Evolutionary conservation across 2,329 filamentous ascomycete species (phyloP).

Genomic region (Diaporthe citri): DNA sequence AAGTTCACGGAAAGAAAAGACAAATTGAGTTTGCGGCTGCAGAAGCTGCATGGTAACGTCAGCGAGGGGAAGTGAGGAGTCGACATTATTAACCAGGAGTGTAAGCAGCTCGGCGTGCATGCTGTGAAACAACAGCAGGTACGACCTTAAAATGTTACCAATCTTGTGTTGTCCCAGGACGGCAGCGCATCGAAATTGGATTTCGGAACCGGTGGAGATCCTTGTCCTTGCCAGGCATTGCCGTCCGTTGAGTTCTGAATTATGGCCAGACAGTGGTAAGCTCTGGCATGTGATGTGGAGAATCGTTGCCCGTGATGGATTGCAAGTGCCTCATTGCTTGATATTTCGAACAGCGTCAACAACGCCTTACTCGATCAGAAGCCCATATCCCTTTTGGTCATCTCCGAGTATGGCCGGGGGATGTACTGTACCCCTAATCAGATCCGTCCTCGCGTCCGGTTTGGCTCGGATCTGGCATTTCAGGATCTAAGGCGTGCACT

Average conservation of each 20-base stretch:
- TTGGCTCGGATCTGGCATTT: slow-evolving; percentile 26
- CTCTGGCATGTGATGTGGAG: slow-evolving; percentile 18
- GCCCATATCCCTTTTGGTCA: no score
- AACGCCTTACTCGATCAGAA: background rate
- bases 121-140: slow-evolving; percentile 21
- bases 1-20: background rate
- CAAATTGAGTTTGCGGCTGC: background rate
- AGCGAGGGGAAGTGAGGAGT: slow-evolving; percentile 26
- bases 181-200: background rate
- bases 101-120: slow-evolving; percentile 20
- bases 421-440: background rate
- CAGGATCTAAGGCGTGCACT: background rate
- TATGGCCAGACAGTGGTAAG: background rate
- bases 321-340: background rate
- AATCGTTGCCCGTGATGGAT: background rate
- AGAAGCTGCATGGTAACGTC: slow-evolving; percentile 2
- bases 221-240: background rate
- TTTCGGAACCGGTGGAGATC: background rate
- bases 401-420: background rate
- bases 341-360: background rate
- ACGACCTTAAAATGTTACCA: slow-evolving; percentile 1
- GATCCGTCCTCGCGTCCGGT: slow-evolving; percentile 1
- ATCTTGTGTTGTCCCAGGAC: background rate
- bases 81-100: background rate
- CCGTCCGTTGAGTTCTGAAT: background rate